Conservation (phyloP, 352 stramenopile genomes). For the Pythium oligandrum region DNA sequence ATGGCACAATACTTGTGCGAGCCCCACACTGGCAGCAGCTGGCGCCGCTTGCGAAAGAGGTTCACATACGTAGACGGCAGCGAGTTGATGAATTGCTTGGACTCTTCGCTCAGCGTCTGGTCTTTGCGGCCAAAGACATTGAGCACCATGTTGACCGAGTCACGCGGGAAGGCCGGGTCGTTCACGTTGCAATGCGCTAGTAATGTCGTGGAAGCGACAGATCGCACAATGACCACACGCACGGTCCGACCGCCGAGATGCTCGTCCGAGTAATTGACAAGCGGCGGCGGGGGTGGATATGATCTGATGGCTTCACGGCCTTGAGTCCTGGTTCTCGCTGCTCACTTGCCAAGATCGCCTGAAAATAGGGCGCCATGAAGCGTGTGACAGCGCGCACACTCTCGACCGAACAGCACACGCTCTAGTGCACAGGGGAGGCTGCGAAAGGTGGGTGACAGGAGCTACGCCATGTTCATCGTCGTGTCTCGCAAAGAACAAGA, state of each 20-base stretch:
- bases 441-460: not conserved
- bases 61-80: conserved; percentile 80
- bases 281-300: not conserved
- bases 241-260: not conserved
- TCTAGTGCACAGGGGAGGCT: too few relatives aligned
- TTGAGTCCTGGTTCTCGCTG: conserved; percentile 21
- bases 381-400: too few relatives aligned
- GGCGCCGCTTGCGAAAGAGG: conserved; percentile 79
- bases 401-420: too few relatives aligned
- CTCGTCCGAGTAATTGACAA: not conserved
- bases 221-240: conserved; percentile 12
- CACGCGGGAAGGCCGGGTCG: not conserved
- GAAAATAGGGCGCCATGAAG: conserved; percentile 13
- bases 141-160: conserved; percentile 49
- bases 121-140: conserved; percentile 79
- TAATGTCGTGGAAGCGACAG: conserved; percentile 10
- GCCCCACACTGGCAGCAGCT: conserved; percentile 77
- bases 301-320: conserved; percentile 7
- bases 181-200: not conserved
- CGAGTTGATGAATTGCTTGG: conserved; percentile 81
- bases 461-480: too few relatives aligned
- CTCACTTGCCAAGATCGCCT: conserved; percentile 3
- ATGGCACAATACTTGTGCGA: conserved; percentile 83
- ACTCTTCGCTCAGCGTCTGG: conserved; percentile 61
- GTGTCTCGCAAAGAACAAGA: not conserved